Evolutionary conservation across 2,329 filamentous ascomycete genomes (phyloP).

Genomic region (Dothiorella sarmentorum): DNA sequence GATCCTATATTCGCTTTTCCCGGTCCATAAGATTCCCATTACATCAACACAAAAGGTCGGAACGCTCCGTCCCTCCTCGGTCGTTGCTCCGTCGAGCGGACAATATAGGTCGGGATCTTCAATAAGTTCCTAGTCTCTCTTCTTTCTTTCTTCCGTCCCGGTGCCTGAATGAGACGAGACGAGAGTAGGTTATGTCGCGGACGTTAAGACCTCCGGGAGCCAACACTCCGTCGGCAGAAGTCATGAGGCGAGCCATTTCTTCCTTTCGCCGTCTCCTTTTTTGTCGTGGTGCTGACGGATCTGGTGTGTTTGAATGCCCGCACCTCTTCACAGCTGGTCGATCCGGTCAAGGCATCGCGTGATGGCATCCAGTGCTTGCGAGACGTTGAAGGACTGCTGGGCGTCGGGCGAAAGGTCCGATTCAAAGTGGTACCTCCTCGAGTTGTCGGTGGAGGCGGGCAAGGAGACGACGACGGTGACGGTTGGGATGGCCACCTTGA

Average conservation of each 20-base stretch:
- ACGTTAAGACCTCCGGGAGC: too few species aligned
- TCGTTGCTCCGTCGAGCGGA: neutral
- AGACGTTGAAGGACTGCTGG: constrained; percentile 2
- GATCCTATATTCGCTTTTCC: constrained; percentile 6
- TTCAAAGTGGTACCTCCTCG: neutral
- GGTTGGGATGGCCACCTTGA: neutral
- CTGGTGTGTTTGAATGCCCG: neutral
- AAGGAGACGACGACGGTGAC: neutral
- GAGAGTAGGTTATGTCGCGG: too few species aligned
- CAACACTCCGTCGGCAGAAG: neutral
- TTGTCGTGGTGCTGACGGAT: neutral
- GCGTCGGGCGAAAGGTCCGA: neutral
- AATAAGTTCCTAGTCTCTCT: neutral
- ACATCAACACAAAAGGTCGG: neutral
- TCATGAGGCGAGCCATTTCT: too few species aligned
- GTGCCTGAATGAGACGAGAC: neutral
- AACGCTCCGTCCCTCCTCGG: neutral
- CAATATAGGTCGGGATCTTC: neutral
- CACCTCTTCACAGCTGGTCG: neutral
- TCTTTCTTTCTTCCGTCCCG: neutral
- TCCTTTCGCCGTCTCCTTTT: neutral
- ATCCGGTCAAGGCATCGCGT: constrained; percentile 9
- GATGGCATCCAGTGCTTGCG: constrained; percentile 9
- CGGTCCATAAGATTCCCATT: neutral
- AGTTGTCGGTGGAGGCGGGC: neutral